Base-by-base conservation (phyloP, 345 rosid genomes). In the Odontarrhena argentea region DNA sequence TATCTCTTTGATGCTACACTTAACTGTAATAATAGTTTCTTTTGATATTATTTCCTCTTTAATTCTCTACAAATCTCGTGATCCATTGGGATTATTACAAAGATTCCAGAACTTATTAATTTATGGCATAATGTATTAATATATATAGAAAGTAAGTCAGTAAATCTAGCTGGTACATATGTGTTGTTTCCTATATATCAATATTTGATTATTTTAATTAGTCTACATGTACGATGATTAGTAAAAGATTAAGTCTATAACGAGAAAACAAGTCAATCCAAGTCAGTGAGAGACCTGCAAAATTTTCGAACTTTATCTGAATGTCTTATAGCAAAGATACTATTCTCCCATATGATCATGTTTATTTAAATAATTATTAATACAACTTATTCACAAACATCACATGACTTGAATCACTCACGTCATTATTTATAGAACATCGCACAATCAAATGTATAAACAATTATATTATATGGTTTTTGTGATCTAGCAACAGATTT, bases 281-380 rank as follows among this genome's bases (percentile, higher is more conserved):
- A 86, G 81, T 67, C 64, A 73, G 45, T 18, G 68, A 41, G 50
- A 54, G 73, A 35, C 69, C 78, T 71, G 77, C 74, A 74, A 65
- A 44, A 28, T 59, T 26, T 68, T 63, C 71, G 54, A 82, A 52
- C 83, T 58, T 67, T 63, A 70, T 67, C 66, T 70, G 62, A 67
- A 63, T 86, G 89, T 85, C 89, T 60, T 78, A 38, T 82, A 83
- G 78, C 77, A 65, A 81, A 83, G 89, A 85, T 88, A 88, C 83
- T 75, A 70, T 80, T 78, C 76, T 37, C 63, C 73, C 73, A 67
- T 59, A 26, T 73, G 63, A 59, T 45, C 44, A 67, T 70, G 67
- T 42, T 46, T 47, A 48, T 35, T 15, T 8, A 9, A 14, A 4
- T 45, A 8, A 18, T 32, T 36, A 53, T 45, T 40, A 60, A 60